Evolutionary conservation across 2,329 filamentous ascomycete species (phyloP), one percentile per base, ranked within the genome.

Genomic region (Penicillium sp.): DNA sequence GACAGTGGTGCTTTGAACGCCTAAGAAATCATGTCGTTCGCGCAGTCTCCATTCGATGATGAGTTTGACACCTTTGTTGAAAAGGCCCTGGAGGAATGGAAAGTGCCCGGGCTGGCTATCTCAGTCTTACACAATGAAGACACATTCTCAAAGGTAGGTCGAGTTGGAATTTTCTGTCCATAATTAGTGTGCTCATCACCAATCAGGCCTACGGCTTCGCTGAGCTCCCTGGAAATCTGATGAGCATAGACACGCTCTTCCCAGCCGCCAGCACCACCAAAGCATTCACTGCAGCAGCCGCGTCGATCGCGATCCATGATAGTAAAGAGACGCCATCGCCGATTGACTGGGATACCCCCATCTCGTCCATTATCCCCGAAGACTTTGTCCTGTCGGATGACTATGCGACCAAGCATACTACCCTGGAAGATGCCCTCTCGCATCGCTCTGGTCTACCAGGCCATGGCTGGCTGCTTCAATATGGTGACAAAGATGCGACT

Each of bases 261-360:
- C 59, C 52, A 1, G 66, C 65, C 1, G 69, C 66, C 38, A 71
- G 69, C 53, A 72, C 70, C 4, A 71, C 70, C 4, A 72, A 72
- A 54, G 68, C 69, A 35, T 71, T 72, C 49, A 65, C 68, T 8
- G 66, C 66, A 4, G 67, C 69, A 10, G 64, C 66, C 12, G 58
- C 66, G 10, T 68, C 68, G 11, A 43, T 68, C 2, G 55, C 52
- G 1, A 66, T 71, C 20, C 57, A 71, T 12, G 67, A 69, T 11
- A 66, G 58, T 38, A 64, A 64, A 17, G 10, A 54, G 15, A 57
- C 58, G 0, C 8, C 63, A 2, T 55, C 41, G 0, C 65, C 66
- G 4, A 57, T 79, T 39, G 59, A 60, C 20, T 79, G 77, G 75
- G 61, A 69, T 0, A 79, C 76, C 0, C 71, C 72, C 2, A 63